Base-by-base conservation (phyloP, 2,329 filamentous ascomycete species). In the Dactylellina cionopaga region DNA sequence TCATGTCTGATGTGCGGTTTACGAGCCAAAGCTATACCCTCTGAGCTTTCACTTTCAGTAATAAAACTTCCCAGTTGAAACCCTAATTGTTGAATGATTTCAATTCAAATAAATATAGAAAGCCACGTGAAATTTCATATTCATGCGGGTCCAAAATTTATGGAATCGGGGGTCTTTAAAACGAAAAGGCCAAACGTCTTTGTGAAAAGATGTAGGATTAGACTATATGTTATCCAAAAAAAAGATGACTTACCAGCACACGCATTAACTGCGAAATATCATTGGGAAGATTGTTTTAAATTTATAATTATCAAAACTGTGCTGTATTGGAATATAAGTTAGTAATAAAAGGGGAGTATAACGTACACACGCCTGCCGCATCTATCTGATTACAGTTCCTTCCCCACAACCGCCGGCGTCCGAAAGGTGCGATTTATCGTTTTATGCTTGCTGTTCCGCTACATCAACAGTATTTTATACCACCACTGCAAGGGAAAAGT, bases 391-490 rank as follows among this genome's bases (percentile, higher is more conserved):
- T 55, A 54, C 46, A 46, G n/a, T 19, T 22, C 56, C 60, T 35
- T 31, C 27, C 25, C 22, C 58, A 47, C 33, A 9, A 39, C 15
- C 33, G 55, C 37, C 6, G 49, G 29, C 37, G 27, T 64, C 15
- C 29, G 59, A 24, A 6, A 31, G 15, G 44, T 39, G 22, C 33
- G 47, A 22, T 56, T 51, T 43, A 47, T 64, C 51, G 49, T 72
- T 51, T 27, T 33, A 19, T 37, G 59, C 46, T 59, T 65, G 59
- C 68, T 72, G 59, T 65, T 65, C 68, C 68, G 41, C 68, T 65
- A 72, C 68, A 72, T 72, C 68, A 72, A 72, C 46, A 72, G 59
- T 72, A 65, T 58, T 37, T n/a, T 17, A 51, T 54, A 56, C 59
- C 59, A 72, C 35, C 54, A 65, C 65, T 59, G 59, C 52, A 72